Evolutionary conservation across 179 eudicot genomes (phyloP).

Genomic region (Heliamphora pulchella): DNA sequence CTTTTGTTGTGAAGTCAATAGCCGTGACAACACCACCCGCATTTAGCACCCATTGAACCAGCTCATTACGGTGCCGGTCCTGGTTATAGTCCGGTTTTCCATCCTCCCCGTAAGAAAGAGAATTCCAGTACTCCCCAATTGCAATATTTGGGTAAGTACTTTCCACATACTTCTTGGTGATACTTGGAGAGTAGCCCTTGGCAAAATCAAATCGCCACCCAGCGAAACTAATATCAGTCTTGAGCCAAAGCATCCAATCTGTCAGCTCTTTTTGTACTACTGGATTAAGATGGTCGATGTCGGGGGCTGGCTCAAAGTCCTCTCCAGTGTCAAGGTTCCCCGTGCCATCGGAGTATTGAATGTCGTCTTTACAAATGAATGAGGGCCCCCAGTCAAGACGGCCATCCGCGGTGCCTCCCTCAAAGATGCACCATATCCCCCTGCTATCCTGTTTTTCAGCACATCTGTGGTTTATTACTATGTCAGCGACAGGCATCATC

Average conservation of each 20-base stretch:
- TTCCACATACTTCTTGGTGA: slow-evolving; percentile 46
- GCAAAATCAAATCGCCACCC: slow-evolving; percentile 68
- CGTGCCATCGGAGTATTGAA: slow-evolving; percentile 38
- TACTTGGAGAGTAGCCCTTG: slow-evolving; percentile 45
- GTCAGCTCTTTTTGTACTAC: slow-evolving; percentile 53
- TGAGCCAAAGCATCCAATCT: slow-evolving; percentile 78
- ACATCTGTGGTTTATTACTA: slow-evolving; percentile 64
- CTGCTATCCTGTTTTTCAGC: slow-evolving; percentile 42
- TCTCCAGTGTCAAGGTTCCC: slow-evolving; percentile 50
- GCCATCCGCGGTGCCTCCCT: slow-evolving; percentile 48
- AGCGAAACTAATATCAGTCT: slow-evolving; percentile 42
- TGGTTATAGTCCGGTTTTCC: slow-evolving; percentile 36
- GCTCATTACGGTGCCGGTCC: slow-evolving; percentile 34
- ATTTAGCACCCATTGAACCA: slow-evolving; percentile 34
- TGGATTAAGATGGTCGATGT: slow-evolving; percentile 52
- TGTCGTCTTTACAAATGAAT: slow-evolving; percentile 42
- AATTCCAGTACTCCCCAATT: slow-evolving; percentile 51
- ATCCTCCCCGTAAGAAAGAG: slow-evolving; percentile 26
- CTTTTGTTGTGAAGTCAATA: slow-evolving; percentile 58
- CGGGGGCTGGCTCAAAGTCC: slow-evolving; percentile 37
- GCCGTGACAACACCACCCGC: slow-evolving; percentile 40
- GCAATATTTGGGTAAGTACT: slow-evolving; percentile 45
- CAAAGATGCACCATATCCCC: slow-evolving; percentile 56
- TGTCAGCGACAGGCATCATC: slow-evolving; percentile 54
- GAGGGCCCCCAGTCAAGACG: slow-evolving; percentile 61